Evolutionary conservation across 2,329 filamentous ascomycete species (phyloP).

Genomic region (Verticillium nonalfalfae): DNA sequence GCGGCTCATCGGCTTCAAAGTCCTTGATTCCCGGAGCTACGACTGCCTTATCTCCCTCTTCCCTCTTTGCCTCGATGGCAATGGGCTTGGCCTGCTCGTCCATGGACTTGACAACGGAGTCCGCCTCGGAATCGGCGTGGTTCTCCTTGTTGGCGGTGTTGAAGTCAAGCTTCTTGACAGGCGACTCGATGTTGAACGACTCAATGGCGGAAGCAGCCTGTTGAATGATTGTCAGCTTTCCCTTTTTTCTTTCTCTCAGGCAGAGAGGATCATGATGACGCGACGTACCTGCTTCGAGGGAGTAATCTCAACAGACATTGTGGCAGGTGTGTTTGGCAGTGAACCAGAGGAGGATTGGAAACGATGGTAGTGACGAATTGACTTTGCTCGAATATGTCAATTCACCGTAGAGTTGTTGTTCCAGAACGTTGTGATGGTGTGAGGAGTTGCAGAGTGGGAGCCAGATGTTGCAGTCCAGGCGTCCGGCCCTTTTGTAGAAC

Average conservation of each 20-base stretch:
- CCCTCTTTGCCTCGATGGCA: slow-evolving; percentile 38
- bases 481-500: slow-evolving; percentile 11
- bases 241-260: background rate
- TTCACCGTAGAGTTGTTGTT: background rate
- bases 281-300: slow-evolving; percentile 44
- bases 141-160: slow-evolving; percentile 76
- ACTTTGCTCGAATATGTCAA: slow-evolving; percentile 1
- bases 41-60: slow-evolving; percentile 29
- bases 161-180: slow-evolving; percentile 85
- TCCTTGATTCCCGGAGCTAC: slow-evolving; percentile 51
- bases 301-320: slow-evolving; percentile 71
- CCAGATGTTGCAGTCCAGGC: background rate
- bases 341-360: slow-evolving; percentile 1
- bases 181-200: slow-evolving; percentile 87
- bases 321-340: slow-evolving; percentile 10
- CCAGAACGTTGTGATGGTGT: slow-evolving; percentile 3
- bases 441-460: background rate
- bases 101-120: slow-evolving; percentile 43
- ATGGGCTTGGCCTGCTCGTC: slow-evolving; percentile 55
- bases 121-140: slow-evolving; percentile 37
- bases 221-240: slow-evolving; percentile 21
- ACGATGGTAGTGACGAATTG: background rate
- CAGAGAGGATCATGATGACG: background rate
- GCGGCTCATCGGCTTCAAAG: slow-evolving; percentile 76
- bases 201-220: slow-evolving; percentile 85